Evolutionary conservation across 2,329 filamentous ascomycete species (phyloP), one percentile per base, ranked within the genome.

Genomic region (Fusarium dlaminii): DNA sequence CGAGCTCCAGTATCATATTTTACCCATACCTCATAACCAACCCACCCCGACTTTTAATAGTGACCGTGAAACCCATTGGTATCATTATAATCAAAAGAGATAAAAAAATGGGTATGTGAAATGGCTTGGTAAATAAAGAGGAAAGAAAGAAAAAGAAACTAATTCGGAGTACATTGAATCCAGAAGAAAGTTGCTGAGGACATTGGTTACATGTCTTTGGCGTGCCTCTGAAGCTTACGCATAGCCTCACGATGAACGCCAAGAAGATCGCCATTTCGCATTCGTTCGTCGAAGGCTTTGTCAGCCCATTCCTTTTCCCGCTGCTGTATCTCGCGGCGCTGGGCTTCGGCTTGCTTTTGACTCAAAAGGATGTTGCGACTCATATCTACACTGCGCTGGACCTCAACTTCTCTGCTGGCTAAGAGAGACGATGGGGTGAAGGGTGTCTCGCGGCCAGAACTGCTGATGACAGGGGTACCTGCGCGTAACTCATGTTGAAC

Each of bases 171-270:
- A 58, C 61, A 32, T 18, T 43, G 14, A 14, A 40, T 51, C 24
- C 36, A 43, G 39, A 56, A 62, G 49, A 46, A 18, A 27, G 45
- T 37, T n/a, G 18, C 32, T 17, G 36, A 40, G 27, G 34, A 27
- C 27, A 6, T 52, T 29, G 29, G 54, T 68, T 64, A 76, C 43
- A 36, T 65, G 45, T 84, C 79, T 74, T 81, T 84, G 3, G 84
- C 84, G 30, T 79, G 75, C 40, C 81, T 83, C 77, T 98, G 95
- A 91, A 98, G 93, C 80, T 87, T 91, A 72, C 93, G 87, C 89
- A 98, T 88, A 2, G 92, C 93, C 72, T 95, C 92, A 27, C 92
- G 88, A 81, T 98, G 95, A 29, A 91, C 88, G 51, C 93, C 92
- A 58, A 93, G 86, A 85, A 97, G 89, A 72, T 93, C 90, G 0